Evolutionary conservation across 2,329 filamentous ascomycete species (phyloP).

Genomic region (Sporothrix globosa): DNA sequence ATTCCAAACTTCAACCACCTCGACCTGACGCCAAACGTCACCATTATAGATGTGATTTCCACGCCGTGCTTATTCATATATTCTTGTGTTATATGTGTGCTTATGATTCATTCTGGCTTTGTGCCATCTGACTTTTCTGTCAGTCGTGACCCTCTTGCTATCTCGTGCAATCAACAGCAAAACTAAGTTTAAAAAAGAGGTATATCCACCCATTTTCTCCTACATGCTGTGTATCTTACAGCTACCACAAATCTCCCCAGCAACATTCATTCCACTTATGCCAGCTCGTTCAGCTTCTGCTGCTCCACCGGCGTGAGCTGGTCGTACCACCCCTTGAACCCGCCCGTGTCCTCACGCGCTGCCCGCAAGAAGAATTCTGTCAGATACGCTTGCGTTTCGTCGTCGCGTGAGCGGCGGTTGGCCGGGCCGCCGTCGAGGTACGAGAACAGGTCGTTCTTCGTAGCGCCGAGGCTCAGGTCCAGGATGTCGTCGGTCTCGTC

Average conservation of each 20-base stretch:
- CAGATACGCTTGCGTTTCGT: conserved; percentile 86
- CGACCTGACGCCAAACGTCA: no score
- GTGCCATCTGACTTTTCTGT: background rate
- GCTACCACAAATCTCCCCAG: background rate
- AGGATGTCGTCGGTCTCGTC: conserved; percentile 80
- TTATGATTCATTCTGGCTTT: background rate
- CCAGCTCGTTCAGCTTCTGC: conserved; percentile 59
- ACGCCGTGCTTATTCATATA: no score
- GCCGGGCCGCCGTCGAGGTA: conserved; percentile 64
- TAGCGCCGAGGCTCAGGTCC: conserved; percentile 71
- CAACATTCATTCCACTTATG: conserved; percentile 29
- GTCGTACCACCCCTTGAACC: conserved; percentile 61
- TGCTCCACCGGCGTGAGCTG: conserved; percentile 61
- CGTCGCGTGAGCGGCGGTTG: conserved; percentile 69
- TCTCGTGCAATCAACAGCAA: background rate
- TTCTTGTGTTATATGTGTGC: background rate
- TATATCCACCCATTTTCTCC: conserved; percentile 10
- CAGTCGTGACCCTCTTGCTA: background rate
- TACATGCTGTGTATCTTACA: background rate
- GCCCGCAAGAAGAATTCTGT: conserved; percentile 75
- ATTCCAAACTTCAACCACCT: no score
- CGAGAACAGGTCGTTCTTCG: conserved; percentile 78
- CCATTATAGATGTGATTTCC: no score
- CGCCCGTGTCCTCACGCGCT: conserved; percentile 59
- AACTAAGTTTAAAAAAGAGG: background rate